Percentiles rank a stretch among this genome's conserved stretches.
These are phyloP conservation scores for Nothopassalora personata DNA, from an alignment of 2,329 filamentous ascomycete species.

Conservation along the genomic window DNA sequence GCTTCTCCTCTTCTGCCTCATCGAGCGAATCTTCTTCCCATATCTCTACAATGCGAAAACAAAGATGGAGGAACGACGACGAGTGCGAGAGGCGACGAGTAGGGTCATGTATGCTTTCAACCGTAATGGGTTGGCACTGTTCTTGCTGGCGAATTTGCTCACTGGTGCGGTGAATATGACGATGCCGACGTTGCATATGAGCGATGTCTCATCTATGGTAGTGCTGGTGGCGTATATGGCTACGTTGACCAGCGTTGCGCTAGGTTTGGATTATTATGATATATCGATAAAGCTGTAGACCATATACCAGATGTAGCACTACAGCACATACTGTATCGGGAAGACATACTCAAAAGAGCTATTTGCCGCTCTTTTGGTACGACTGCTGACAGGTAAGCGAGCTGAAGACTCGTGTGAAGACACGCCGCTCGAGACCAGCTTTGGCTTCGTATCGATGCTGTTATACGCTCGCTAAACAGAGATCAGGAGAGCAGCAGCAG, in stretches of 20 bases:
- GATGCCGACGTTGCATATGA: constrained; percentile 71
- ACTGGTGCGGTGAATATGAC: constrained; percentile 88
- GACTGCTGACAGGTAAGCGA: neutral
- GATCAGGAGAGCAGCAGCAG: neutral
- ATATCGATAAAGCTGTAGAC: constrained; percentile 65
- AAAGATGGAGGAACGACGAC: constrained; percentile 55
- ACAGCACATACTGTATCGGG: neutral
- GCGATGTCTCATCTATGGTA: constrained; percentile 60
- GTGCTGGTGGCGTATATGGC: constrained; percentile 70
- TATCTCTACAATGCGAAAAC: constrained; percentile 56
- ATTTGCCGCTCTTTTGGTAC: neutral
- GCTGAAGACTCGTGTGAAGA: neutral
- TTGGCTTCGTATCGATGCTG: neutral
- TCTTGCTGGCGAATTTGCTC: constrained; percentile 80
- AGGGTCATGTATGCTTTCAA: constrained; percentile 79
- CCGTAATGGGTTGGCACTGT: constrained; percentile 77
- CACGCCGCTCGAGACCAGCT: neutral
- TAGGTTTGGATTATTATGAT: constrained; percentile 59
- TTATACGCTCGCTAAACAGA: neutral
- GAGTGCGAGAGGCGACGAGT: constrained; percentile 67
- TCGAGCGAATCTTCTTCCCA: constrained; percentile 77
- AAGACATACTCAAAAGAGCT: neutral
- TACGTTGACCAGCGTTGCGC: constrained; percentile 61
- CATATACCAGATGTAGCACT: neutral
- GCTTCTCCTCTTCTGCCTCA: constrained; percentile 67